Percentiles rank a stretch among this genome's conserved stretches.
Evolutionary conservation across 2,329 filamentous ascomycete species (phyloP).

Genomic region (Aspergillus awamori): DNA sequence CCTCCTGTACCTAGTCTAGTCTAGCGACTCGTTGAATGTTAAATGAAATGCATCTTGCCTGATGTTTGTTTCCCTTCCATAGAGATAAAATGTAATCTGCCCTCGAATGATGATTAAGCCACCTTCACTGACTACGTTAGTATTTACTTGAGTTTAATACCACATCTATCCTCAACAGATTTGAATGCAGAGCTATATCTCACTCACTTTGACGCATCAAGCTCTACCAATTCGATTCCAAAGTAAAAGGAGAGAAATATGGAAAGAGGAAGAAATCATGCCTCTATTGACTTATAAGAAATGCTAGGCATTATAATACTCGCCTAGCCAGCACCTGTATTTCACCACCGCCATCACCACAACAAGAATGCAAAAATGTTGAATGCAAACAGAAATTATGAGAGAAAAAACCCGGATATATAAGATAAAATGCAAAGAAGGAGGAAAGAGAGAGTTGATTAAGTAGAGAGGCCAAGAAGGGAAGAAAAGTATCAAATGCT

Average conservation of each 20-base stretch:
- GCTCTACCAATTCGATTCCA: neutral
- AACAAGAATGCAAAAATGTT: neutral
- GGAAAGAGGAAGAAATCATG: neutral
- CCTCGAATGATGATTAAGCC: too few relatives aligned
- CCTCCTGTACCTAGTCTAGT: too few relatives aligned
- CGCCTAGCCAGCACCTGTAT: neutral
- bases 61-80: too few relatives aligned
- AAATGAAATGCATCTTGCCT: too few relatives aligned
- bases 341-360: neutral
- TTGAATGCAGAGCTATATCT: neutral
- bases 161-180: too few relatives aligned
- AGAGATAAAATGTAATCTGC: too few relatives aligned
- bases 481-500: conserved; percentile 16
- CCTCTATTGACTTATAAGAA: neutral
- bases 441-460: neutral
- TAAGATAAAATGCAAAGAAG: neutral
- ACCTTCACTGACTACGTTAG: too few relatives aligned
- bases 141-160: neutral
- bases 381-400: neutral
- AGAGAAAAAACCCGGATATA: neutral
- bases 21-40: too few relatives aligned
- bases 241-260: too few relatives aligned
- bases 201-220: neutral
- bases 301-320: neutral
- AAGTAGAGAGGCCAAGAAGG: neutral